phyloP scores from a whole-genome alignment of 495 filamentous ascomycete genomes.

The Alectoria sarmentosa region DNA sequence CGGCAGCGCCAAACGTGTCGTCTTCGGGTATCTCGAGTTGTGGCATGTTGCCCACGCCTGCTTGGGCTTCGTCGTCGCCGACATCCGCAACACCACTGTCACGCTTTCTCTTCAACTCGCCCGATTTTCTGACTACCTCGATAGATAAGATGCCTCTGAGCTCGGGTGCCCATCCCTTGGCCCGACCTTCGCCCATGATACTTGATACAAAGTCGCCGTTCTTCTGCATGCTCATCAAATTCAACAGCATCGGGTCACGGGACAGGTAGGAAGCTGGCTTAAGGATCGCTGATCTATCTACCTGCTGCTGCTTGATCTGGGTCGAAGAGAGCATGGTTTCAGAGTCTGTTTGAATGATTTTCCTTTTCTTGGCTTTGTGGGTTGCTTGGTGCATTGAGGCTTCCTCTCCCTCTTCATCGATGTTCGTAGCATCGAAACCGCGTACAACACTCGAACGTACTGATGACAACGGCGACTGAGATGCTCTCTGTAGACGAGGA shows the following conservation, averaged over 20 bases:
- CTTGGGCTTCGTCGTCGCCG: constrained; percentile 50
- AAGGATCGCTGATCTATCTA: constrained; percentile 71
- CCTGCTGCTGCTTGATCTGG: constrained; percentile 71
- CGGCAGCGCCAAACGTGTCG: constrained; percentile 39
- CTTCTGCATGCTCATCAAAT: constrained; percentile 84
- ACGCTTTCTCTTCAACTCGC: constrained; percentile 88
- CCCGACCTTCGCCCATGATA: constrained; percentile 67
- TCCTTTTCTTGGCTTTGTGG: constrained; percentile 70
- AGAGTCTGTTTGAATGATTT: constrained; percentile 61
- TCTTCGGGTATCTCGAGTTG: constrained; percentile 67
- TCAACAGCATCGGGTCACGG: constrained; percentile 74
- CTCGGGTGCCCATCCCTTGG: constrained; percentile 81
- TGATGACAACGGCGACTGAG: constrained; percentile 59
- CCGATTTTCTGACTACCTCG: constrained; percentile 65
- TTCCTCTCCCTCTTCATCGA: constrained; percentile 43
- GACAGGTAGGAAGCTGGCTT: constrained; percentile 73
- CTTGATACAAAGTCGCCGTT: constrained; percentile 78
- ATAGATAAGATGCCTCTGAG: constrained; percentile 78
- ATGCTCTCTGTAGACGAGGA: constrained; percentile 48
- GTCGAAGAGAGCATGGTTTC: constrained; percentile 50
- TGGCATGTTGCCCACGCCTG: constrained; percentile 49
- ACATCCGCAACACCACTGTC: constrained; percentile 82
- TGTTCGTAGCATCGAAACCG: constrained; percentile 53
- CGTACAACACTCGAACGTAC: constrained; percentile 42
- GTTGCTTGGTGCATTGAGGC: constrained; percentile 48